Conservation (phyloP, 306 rosid species). For the Glycine latifolia region DNA sequence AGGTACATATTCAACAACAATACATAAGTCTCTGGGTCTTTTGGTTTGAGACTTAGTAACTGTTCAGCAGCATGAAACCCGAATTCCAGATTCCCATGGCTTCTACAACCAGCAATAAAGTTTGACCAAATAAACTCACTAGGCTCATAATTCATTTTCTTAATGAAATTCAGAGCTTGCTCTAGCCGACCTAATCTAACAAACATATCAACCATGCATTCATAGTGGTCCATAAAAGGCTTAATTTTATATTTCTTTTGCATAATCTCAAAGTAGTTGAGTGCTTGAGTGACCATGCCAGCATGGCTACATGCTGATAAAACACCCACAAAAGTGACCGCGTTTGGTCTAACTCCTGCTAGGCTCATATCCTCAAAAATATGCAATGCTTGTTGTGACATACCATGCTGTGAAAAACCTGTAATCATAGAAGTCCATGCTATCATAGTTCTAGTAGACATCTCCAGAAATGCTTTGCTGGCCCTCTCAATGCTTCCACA, state of each 20-base stretch:
- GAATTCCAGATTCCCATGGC: slow-evolving; percentile 69
- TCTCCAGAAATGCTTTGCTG: slow-evolving; percentile 83
- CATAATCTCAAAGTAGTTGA: slow-evolving; percentile 76
- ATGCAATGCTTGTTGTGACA: slow-evolving; percentile 76
- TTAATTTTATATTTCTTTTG: slow-evolving; percentile 73
- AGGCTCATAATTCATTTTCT: slow-evolving; percentile 72
- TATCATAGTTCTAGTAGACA: slow-evolving; percentile 85
- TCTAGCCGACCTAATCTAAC: slow-evolving; percentile 71
- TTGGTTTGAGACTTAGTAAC: slow-evolving; percentile 79
- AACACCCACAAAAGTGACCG: slow-evolving; percentile 86
- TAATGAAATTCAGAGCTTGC: slow-evolving; percentile 72
- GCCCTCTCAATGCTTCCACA: slow-evolving; percentile 89
- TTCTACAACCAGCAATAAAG: slow-evolving; percentile 75
- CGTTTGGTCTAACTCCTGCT: slow-evolving; percentile 76
- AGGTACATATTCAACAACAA: slow-evolving; percentile 67
- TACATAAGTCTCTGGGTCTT: slow-evolving; percentile 63
- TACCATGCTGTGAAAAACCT: slow-evolving; percentile 81
- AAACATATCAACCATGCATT: slow-evolving; percentile 78
- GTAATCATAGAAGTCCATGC: slow-evolving; percentile 92
- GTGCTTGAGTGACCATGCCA: slow-evolving; percentile 81
- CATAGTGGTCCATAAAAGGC: slow-evolving; percentile 91
- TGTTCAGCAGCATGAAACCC: slow-evolving; percentile 77
- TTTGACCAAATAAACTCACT: slow-evolving; percentile 79
- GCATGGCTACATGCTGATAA: slow-evolving; percentile 86
- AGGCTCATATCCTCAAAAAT: slow-evolving; percentile 87